Evolutionary conservation across 108 stramenopile genomes (phyloP), one percentile per base, ranked within the genome.

Genomic region (Cylindrotheca fusiformis): DNA sequence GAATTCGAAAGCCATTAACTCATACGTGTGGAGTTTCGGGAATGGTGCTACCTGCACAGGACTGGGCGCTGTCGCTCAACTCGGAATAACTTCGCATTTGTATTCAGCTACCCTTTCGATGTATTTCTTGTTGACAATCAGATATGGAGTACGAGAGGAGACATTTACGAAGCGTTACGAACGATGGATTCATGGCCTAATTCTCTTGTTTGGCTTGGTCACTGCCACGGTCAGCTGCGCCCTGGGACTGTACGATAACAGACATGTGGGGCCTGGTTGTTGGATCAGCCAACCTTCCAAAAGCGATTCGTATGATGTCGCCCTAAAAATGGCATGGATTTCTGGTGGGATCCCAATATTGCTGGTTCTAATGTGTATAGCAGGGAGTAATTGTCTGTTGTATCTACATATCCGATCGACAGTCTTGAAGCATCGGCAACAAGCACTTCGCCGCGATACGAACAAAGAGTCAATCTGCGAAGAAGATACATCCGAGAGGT

Each of bases 111-210:
- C 52, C 17, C 50, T 77, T 3, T 27, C 30, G 22, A 58, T 53
- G 6, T 76, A 65, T 48, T 71, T 53, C 32, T 52, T 71, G 41
- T 44, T 66, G 22, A 56, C 71, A 4, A 57, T 71, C 22, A 56
- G 69, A 1, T 66, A 57, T 30, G 63, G 63, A 52, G 32, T 63
- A n/a, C 27, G 19, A 24, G 20, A 66, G 29, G 55, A 41, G 18
- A 32, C 52, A 48, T 50, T 52, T 2, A 22, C 24, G n/a, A 56
- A 56, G n/a, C 30, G 48, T 27, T 50, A 66, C 23, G 36, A 41
- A 41, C 22, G 8, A n/a, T 55, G 26, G 50, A 45, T 56, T 36
- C 65, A 66, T 33, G 18, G 1, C 33, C 14, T 56, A 14, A 25
- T 26, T 23, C 5, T 45, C 23, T 14, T 24, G 3, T 55, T 20